Evolutionary conservation across 2,329 filamentous ascomycete species (phyloP), one percentile per base, ranked within the genome.

Genomic region (Decorospora gaudefroyi): DNA sequence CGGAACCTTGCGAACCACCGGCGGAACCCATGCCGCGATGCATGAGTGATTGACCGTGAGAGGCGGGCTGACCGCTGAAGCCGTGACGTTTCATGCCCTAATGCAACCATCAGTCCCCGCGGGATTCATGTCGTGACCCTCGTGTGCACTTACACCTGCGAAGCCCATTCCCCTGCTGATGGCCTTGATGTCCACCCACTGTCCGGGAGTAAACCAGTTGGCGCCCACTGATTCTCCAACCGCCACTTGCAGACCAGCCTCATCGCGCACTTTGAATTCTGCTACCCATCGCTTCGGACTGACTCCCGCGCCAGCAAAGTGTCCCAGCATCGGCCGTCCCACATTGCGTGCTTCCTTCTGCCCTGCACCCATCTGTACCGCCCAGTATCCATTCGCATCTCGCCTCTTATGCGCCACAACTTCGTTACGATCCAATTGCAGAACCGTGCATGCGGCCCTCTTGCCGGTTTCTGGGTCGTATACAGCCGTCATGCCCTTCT

Each of bases 401-500:
- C 84, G 76, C 52, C 89, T 93, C 79, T 96, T 96, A 74, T 88
- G 86, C 46, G 86, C 85, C 26, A 96, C 77, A 6, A 96, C 90
- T 74, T 97, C 87, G 49, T 95, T 90, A 61, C 89, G 81, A 72
- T 99, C 93, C 61, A 99, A 79, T 75, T 97, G 91, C 44, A 99
- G 80, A 39, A 99, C 87, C 10, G 93, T 99, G 77, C 90, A 96
- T 13, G 91, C 80, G 46, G 85, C 87, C 54, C 92, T 85, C 53
- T 80, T 81, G 59, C 88, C 87, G 17, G 88, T 87, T 60, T 84
- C 82, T 0, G 80, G 73, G 65, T 90, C 85, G 78, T 87, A 97
- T 55, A 96, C 74, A 48, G 87, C 91, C 29, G 90, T 95, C 88
- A 99, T 97, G 71, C 93, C 93, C 75, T 91, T 92, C 76, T 99